Evolutionary conservation across 1,139 yeast genomes (phyloP).

Genomic region (Lizanozyma gosingica): DNA sequence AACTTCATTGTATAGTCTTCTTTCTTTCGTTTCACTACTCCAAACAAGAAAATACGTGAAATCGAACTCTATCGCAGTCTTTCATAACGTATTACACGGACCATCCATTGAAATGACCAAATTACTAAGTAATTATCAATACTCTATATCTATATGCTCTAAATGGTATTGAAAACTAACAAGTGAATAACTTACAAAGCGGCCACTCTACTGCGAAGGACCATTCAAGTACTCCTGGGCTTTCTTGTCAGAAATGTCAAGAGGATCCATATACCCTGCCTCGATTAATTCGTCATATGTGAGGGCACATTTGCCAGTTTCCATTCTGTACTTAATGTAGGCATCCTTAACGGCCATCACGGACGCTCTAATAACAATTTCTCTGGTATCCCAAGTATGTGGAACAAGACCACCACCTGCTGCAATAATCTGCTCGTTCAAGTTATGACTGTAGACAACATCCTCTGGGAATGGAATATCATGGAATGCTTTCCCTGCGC

Average conservation of each 20-base stretch:
- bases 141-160: no score
- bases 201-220: no score
- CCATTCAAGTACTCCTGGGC: not conserved
- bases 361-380: constrained; percentile 22
- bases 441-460: constrained; percentile 30
- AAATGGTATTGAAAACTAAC: no score
- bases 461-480: constrained; percentile 40
- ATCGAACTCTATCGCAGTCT: no score
- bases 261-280: constrained; percentile 12
- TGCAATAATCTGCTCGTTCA: constrained; percentile 28
- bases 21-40: no score
- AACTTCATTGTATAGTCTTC: no score
- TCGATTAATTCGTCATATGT: constrained; percentile 24
- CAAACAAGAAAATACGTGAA: no score
- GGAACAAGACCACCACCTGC: constrained; percentile 29
- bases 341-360: constrained; percentile 28
- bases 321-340: constrained; percentile 20
- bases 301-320: constrained; percentile 20
- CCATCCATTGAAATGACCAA: no score
- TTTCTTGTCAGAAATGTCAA: constrained; percentile 11
- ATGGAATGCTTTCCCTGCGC: constrained; percentile 36
- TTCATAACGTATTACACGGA: no score
- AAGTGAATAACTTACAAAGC: no score
- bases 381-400: constrained; percentile 27
- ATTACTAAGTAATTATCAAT: no score